Conservation (phyloP, 1,284 basidiomycete genomes). For the Tausonia pullulans region DNA sequence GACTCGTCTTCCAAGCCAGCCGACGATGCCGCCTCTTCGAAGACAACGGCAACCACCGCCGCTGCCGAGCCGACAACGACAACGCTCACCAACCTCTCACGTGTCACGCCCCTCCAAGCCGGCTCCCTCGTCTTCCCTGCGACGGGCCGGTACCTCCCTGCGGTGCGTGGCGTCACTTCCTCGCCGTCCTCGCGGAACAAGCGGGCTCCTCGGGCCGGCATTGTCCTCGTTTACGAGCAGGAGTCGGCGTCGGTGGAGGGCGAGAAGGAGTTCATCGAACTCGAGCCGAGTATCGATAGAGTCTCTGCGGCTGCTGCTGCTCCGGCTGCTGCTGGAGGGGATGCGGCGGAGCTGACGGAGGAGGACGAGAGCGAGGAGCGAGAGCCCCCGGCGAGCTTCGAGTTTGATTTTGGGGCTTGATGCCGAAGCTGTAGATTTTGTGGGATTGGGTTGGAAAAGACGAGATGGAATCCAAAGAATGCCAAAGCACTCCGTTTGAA, state of each 20-base stretch:
- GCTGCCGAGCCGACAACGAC: slow-evolving; percentile 60
- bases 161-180: slow-evolving; percentile 51
- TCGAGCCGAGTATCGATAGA: slow-evolving; percentile 37
- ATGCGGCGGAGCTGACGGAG: slow-evolving; percentile 22
- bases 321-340: slow-evolving; percentile 21
- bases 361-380: slow-evolving; percentile 60
- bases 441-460: too few relatives aligned
- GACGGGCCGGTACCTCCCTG: slow-evolving; percentile 75
- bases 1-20: slow-evolving; percentile 20
- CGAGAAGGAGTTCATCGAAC: slow-evolving; percentile 61
- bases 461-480: too few relatives aligned
- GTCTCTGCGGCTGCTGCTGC: slow-evolving; percentile 25
- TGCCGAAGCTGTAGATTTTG: too few relatives aligned
- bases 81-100: slow-evolving; percentile 73
- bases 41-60: slow-evolving; percentile 11
- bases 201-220: slow-evolving; percentile 48
- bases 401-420: slow-evolving; percentile 32
- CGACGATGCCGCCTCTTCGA: slow-evolving; percentile 20
- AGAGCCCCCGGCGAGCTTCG: slow-evolving; percentile 63
- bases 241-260: slow-evolving; percentile 46
- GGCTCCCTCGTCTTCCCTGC: slow-evolving; percentile 70
- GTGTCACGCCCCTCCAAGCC: slow-evolving; percentile 84
- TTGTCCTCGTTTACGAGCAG: slow-evolving; percentile 62
- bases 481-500: too few relatives aligned
- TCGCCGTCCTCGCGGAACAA: slow-evolving; percentile 10